These are phyloP conservation scores for Aspergillus sparsus DNA, from an alignment of 495 filamentous ascomycete genomes.

Conservation along the genomic window DNA sequence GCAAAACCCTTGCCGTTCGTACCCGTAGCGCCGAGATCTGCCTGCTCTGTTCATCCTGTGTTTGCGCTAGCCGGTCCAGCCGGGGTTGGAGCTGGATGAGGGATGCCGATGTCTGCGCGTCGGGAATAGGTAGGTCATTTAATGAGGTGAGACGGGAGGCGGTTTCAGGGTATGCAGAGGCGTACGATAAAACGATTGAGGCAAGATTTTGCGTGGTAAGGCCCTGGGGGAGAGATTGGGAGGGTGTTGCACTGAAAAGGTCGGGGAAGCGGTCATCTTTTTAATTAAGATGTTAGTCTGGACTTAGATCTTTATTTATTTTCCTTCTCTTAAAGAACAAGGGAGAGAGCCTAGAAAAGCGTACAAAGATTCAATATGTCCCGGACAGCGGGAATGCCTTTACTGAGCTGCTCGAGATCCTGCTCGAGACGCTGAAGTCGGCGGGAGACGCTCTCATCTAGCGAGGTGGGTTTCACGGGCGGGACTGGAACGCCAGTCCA, in stretches of 20 bases:
- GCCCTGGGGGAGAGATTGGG: constrained; percentile 43
- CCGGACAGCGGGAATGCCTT: constrained; percentile 46
- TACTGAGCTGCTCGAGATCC: constrained; percentile 52
- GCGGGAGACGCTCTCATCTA: constrained; percentile 48
- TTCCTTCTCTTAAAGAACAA: neutral
- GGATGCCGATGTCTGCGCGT: constrained; percentile 62
- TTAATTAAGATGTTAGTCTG: constrained; percentile 22
- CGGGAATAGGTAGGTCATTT: constrained; percentile 73
- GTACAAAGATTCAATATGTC: constrained; percentile 54
- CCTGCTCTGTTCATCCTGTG: constrained; percentile 70
- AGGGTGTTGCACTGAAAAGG: constrained; percentile 51
- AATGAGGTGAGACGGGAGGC: constrained; percentile 79
- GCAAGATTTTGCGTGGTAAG: constrained; percentile 48
- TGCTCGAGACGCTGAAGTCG: constrained; percentile 67
- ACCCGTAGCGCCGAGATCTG: constrained; percentile 68
- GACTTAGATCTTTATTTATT: neutral
- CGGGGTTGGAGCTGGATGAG: constrained; percentile 71
- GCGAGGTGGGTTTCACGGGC: constrained; percentile 39
- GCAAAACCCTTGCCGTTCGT: constrained; percentile 70
- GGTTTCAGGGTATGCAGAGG: constrained; percentile 71
- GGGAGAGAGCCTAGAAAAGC: constrained; percentile 13
- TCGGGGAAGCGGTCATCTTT: constrained; percentile 60
- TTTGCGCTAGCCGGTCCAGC: constrained; percentile 63
- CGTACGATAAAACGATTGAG: constrained; percentile 74
- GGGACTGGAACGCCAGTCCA: constrained; percentile 44